Conservation (phyloP, 2,329 filamentous ascomycete species). For the Calonectria multiphialidica region DNA sequence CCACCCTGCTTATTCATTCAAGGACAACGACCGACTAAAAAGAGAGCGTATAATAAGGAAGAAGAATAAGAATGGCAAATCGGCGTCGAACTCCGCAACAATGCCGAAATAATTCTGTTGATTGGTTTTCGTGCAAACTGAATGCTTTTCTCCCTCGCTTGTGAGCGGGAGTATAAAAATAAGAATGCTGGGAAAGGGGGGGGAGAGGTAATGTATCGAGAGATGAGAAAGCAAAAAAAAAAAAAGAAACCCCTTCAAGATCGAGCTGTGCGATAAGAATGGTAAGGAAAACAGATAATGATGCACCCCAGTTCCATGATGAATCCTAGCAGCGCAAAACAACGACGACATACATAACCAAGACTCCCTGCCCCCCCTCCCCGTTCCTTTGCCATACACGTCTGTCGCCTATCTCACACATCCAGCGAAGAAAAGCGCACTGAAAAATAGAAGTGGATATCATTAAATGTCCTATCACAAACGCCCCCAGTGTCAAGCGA, state of each 20-base stretch:
- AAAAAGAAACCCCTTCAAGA: neutral
- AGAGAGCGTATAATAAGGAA: neutral
- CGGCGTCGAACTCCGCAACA: conserved; percentile 20
- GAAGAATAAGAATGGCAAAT: no score
- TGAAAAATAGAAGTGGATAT: conserved; percentile 45
- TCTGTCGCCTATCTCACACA: conserved; percentile 11
- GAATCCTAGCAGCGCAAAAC: conserved; percentile 22
- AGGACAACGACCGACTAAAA: neutral
- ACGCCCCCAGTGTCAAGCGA: conserved; percentile 38
- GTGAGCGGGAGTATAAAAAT: neutral
- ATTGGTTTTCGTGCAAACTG: neutral
- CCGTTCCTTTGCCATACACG: conserved; percentile 7
- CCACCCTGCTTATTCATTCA: neutral
- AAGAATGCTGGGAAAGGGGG: neutral
- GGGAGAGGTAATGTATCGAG: neutral
- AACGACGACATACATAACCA: conserved; percentile 36
- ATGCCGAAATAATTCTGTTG: conserved; percentile 21
- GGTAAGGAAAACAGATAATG: conserved; percentile 4
- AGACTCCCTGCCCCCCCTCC: conserved; percentile 38
- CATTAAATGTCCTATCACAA: conserved; percentile 48
- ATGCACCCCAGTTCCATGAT: conserved; percentile 28
- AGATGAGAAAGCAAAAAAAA: conserved; percentile 18
- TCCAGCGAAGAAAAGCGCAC: conserved; percentile 25
- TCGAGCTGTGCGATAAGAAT: conserved; percentile 4
- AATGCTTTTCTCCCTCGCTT: neutral